Evolutionary conservation across 768 basidiomycete genomes (phyloP).

Genomic region (Megacollybia marginata): DNA sequence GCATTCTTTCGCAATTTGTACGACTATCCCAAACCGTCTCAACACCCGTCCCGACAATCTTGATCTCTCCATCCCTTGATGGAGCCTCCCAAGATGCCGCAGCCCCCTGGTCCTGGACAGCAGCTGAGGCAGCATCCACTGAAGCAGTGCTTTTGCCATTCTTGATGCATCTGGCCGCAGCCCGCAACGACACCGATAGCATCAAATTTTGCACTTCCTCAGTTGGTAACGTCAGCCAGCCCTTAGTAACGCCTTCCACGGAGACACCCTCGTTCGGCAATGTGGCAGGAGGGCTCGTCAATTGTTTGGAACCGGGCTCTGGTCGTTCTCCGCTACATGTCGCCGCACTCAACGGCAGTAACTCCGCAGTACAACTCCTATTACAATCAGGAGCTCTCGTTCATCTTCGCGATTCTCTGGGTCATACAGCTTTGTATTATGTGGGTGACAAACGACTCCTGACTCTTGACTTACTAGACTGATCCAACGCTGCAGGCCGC

Average conservation of each 20-base stretch:
- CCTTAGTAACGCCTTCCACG: conserved; percentile 12
- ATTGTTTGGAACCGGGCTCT: conserved; percentile 62
- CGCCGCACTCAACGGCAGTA: conserved; percentile 64
- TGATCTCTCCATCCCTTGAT: conserved; percentile 28
- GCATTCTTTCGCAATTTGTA: conserved; percentile 60
- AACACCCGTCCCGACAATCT: conserved; percentile 23
- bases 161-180: conserved; percentile 72
- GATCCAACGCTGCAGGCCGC: conserved; percentile 46
- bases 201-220: conserved; percentile 52
- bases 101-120: conserved; percentile 76
- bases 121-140: conserved; percentile 62
- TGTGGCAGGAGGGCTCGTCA: conserved; percentile 64
- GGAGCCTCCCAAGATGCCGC: conserved; percentile 33
- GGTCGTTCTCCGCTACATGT: conserved; percentile 75
- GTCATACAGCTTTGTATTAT: conserved; percentile 81
- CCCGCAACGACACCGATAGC: conserved; percentile 57
- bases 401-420: conserved; percentile 71
- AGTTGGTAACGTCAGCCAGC: conserved; percentile 11
- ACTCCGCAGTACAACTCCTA: conserved; percentile 36
- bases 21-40: conserved; percentile 44
- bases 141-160: conserved; percentile 70
- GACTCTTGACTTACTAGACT: background rate
- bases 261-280: conserved; percentile 25
- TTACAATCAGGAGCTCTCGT: conserved; percentile 74
- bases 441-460: conserved; percentile 29